phyloP scores from a whole-genome alignment of 1,284 basidiomycete species.

The Flammula alnicola region DNA sequence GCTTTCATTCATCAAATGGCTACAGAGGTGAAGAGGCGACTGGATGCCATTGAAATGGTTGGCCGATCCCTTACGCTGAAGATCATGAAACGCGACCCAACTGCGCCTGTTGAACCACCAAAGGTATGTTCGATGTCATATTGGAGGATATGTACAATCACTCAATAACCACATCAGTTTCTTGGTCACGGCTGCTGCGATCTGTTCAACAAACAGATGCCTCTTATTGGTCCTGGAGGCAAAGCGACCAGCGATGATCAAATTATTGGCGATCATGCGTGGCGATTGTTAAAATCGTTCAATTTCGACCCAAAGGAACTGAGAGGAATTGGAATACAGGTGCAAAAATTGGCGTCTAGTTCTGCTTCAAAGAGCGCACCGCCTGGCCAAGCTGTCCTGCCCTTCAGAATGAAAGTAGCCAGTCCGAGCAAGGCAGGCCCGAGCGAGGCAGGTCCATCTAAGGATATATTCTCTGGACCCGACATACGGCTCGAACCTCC shows the following conservation, averaged over 20 bases:
- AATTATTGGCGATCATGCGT: constrained; percentile 79
- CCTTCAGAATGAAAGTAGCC: constrained; percentile 46
- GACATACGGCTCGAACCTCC: constrained; percentile 16
- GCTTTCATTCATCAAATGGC: constrained; percentile 78
- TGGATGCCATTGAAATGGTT: constrained; percentile 68
- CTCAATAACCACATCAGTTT: too few species aligned
- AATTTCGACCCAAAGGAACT: constrained; percentile 84
- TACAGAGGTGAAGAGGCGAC: constrained; percentile 73
- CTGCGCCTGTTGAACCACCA: constrained; percentile 89
- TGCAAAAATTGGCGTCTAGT: constrained; percentile 84
- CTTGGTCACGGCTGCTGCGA: constrained; percentile 93
- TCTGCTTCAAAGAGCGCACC: constrained; percentile 27
- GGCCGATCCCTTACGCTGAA: constrained; percentile 84
- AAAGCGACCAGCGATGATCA: constrained; percentile 74
- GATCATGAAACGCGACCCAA: constrained; percentile 86
- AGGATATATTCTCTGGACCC: constrained; percentile 5
- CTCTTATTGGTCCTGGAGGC: constrained; percentile 62
- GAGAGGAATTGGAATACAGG: constrained; percentile 91
- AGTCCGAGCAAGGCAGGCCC: constrained; percentile 8
- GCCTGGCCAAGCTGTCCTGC: constrained; percentile 56
- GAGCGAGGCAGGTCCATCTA: constrained; percentile 18
- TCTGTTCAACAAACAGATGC: constrained; percentile 75
- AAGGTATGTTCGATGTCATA: constrained; percentile 78
- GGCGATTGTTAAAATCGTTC: constrained; percentile 76
- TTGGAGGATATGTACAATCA: too few species aligned